Evolutionary conservation across 2,329 filamentous ascomycete species (phyloP).

Genomic region (Aspergillus tamarii): DNA sequence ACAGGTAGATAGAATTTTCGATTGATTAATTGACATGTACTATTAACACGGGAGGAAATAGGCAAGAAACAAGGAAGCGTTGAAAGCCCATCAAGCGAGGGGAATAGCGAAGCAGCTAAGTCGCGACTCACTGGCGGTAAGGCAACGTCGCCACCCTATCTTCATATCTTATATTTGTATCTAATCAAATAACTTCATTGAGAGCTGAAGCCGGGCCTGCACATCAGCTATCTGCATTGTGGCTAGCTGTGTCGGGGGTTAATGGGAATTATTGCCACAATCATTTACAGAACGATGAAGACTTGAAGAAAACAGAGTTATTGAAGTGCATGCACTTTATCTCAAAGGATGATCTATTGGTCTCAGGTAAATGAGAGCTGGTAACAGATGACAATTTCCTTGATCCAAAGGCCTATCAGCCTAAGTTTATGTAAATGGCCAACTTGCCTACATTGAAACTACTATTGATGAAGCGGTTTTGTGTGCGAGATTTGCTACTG

Average conservation of each 20-base stretch:
- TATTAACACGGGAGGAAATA: too few species aligned
- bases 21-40: too few species aligned
- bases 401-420: not conserved
- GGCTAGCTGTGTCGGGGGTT: not conserved
- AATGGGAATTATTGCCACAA: not conserved
- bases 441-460: not conserved
- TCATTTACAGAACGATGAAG: not conserved
- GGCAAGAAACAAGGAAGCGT: too few species aligned
- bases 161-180: not conserved
- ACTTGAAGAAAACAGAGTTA: not conserved
- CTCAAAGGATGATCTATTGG: not conserved
- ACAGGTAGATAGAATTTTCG: too few species aligned
- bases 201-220: not conserved
- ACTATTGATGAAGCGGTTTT: not conserved
- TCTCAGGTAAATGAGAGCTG: not conserved
- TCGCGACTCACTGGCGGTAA: too few species aligned
- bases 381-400: not conserved
- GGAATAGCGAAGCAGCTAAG: too few species aligned
- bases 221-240: not conserved
- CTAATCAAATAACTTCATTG: not conserved
- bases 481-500: not conserved
- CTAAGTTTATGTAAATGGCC: not conserved
- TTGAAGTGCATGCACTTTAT: not conserved
- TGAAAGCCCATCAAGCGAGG: too few species aligned
- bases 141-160: too few species aligned